phyloP scores from a whole-genome alignment of 176 grass and related monocot species.

The Avena sativa region DNA sequence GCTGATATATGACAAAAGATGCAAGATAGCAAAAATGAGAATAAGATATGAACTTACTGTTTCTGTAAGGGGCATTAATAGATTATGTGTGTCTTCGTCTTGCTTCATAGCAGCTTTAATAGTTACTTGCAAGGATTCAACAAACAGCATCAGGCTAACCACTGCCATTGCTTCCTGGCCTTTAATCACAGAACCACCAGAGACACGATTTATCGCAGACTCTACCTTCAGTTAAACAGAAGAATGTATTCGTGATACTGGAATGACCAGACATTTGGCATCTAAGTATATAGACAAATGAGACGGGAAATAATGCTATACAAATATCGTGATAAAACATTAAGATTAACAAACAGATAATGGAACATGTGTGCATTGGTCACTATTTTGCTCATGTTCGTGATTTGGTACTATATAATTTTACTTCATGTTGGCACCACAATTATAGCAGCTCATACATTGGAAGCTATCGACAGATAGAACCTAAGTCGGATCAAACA shows the following conservation, averaged over 20 bases:
- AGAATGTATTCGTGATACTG: background rate
- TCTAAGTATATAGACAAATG: slow-evolving; percentile 3
- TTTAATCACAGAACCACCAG: slow-evolving; percentile 61
- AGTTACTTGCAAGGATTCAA: slow-evolving; percentile 72
- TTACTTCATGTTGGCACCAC: too few species aligned
- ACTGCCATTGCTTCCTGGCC: slow-evolving; percentile 63
- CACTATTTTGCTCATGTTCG: slow-evolving; percentile 14
- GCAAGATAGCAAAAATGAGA: slow-evolving; percentile 4
- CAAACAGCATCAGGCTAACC: slow-evolving; percentile 60
- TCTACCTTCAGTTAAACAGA: slow-evolving; percentile 56
- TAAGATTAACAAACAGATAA: slow-evolving; percentile 17
- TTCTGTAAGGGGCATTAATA: slow-evolving; percentile 55
- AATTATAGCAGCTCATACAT: background rate
- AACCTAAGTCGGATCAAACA: background rate
- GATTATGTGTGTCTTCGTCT: slow-evolving; percentile 46
- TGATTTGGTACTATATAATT: background rate
- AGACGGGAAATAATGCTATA: background rate
- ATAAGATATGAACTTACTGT: slow-evolving; percentile 39
- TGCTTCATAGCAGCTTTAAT: slow-evolving; percentile 67
- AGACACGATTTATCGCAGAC: slow-evolving; percentile 61
- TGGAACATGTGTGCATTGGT: background rate
- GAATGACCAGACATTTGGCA: background rate
- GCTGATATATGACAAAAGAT: slow-evolving; percentile 17
- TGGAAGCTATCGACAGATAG: background rate
- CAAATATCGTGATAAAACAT: background rate